Evolutionary conservation across 768 basidiomycete genomes (phyloP), one percentile per base, ranked within the genome.

Genomic region (Lactarius sp.): DNA sequence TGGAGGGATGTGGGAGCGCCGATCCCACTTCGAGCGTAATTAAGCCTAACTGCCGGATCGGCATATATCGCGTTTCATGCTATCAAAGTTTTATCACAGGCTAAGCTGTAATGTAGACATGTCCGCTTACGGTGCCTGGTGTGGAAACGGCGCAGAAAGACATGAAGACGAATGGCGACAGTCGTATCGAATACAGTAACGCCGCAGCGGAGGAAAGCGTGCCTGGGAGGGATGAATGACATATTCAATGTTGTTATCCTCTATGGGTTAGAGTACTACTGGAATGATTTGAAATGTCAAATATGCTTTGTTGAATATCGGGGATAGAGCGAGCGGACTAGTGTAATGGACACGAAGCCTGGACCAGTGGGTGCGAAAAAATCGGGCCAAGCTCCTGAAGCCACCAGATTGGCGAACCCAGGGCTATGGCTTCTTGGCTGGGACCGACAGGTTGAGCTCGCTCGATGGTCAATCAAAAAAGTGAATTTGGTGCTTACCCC

Each of bases 1-100:
- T 72, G 91, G 69, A 80, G 88, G 71, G 82, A 85, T 58, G 79
- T 79, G 10, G 93, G 92, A 8, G 80, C 78, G 60, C 70, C 91
- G 64, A 59, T 68, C 39, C 59, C 54, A 22, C 59, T 52, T 37
- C 41, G 53, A 39, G 36, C 34, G 18, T 18, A 4, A 47, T 7
- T 16, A 33, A 36, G 42, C 44, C 31, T 49, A 22, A 49, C 47
- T 22, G 7, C 22, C 22, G 47, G 47, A 13, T 1, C 2, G 47
- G 4, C 3, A 9, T 2, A 18, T 18, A 52, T 52, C 33, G 13
- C 16, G 16, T 6, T 12, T 34, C 33, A 52, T 50, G 47, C 2
- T 0, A 9, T 10, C 27, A 34, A 34, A 3, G 51, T 52, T 34
- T 52, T 31, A 52, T 33, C 18, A 8, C 27, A 50, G 13, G 4